These are phyloP conservation scores for Protoeuglena noctilucae DNA, from an alignment of 139 green algal genomes.

Conservation along the genomic window DNA sequence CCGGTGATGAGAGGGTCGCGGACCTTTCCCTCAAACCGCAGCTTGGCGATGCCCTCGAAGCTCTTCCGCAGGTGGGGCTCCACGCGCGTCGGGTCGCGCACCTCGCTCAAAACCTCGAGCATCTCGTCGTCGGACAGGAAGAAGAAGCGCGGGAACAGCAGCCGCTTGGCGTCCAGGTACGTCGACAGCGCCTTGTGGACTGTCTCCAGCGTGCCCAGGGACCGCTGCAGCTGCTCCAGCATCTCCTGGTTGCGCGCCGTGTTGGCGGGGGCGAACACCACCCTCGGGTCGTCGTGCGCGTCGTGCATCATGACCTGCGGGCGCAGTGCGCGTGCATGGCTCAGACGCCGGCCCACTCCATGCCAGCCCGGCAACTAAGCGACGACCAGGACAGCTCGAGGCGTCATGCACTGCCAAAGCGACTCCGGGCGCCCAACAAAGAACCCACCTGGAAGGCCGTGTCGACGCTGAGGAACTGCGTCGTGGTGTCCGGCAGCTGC, in stretches of 20 bases:
- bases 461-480: constrained; percentile 34
- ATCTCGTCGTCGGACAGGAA: constrained; percentile 50
- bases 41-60: constrained; percentile 36
- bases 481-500: constrained; percentile 26
- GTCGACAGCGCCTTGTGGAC: constrained; percentile 25
- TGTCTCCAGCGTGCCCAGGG: constrained; percentile 12
- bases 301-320: constrained; percentile 37
- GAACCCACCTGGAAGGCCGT: too few species aligned
- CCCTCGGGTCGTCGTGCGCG: constrained; percentile 16
- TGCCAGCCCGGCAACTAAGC: too few species aligned
- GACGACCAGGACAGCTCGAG: too few species aligned
- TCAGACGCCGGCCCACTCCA: too few species aligned
- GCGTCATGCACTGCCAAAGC: too few species aligned
- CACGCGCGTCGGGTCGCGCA: constrained; percentile 29
- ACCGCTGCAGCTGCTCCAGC: constrained; percentile 16
- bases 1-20: constrained; percentile 17
- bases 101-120: constrained; percentile 43
- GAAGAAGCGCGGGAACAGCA: constrained; percentile 34
- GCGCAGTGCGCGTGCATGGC: too few species aligned
- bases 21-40: constrained; percentile 4
- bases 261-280: constrained; percentile 19
- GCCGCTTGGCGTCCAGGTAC: constrained; percentile 30
- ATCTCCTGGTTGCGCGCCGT: constrained; percentile 19
- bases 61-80: constrained; percentile 50
- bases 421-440: too few species aligned